Evolutionary conservation across 305 asterid genomes (phyloP), one percentile per base, ranked within the genome.

Genomic region (Rubia tinctorum): DNA sequence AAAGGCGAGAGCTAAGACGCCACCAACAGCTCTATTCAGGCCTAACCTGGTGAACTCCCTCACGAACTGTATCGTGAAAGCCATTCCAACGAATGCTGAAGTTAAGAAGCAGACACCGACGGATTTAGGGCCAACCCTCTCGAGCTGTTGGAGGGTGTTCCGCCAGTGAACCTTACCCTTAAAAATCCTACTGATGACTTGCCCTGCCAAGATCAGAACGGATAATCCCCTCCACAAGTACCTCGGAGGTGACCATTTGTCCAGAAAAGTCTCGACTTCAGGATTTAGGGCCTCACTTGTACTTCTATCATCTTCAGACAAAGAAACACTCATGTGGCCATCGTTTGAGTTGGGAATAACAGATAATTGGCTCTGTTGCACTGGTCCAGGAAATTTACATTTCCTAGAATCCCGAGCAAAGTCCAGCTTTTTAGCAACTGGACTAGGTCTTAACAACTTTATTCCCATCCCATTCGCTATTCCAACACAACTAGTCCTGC

Each of bases 61-160:
- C 23, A 94, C 97, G 59, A 94, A 94, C 69, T 94, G 99, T 86
- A 94, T 91, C 5, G 97, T 90, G 85, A 94, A 91, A 75, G 99
- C 99, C 97, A 91, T 94, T 82, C 97, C 97, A 11, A 94, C 96
- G 73, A 94, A 91, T 27, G 99, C 97, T 7, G 99, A 82, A n/a
- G 96, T 91, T 69, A 94, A 74, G 62, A 94, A 89, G 81, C 97
- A 91, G 56, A 93, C 98, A 12, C 97, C 97, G 5, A 89, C 95
- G 7, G 99, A 95, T 83, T 86, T 95, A 47, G 98, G 97, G 4
- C 98, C 98, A 1, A 94, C 96, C 63, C 99, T 87, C 73, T 86
- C 89, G 17, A 94, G 85, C 81, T 91, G 99, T 65, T 94, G 98
- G 68, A 89, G 86, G 75, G 96, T 90, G 83, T 91, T 91, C 72